Conservation (phyloP, 75 land plant genomes). For the Larix kaempferi region DNA sequence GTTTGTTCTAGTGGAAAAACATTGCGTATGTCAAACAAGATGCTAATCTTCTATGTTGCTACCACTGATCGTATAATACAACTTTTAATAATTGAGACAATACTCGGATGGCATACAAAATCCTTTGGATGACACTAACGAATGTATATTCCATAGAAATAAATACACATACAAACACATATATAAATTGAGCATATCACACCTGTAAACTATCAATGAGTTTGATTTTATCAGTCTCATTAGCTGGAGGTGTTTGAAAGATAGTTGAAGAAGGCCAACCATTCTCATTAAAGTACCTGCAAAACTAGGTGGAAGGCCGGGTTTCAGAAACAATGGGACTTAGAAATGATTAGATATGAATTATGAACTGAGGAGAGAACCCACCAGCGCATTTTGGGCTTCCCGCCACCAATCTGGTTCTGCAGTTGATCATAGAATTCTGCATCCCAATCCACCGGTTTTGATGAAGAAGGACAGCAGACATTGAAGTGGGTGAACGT, state of each 20-base stretch:
- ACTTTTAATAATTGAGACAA: too few species aligned
- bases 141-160: too few species aligned
- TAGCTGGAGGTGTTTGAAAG: constrained; percentile 48
- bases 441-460: constrained; percentile 58
- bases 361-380: background rate
- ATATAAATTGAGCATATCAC: too few species aligned
- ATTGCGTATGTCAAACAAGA: too few species aligned
- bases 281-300: constrained; percentile 85
- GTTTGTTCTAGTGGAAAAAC: too few species aligned
- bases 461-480: constrained; percentile 45
- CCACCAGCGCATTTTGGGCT: constrained; percentile 98
- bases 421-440: constrained; percentile 94
- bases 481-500: constrained; percentile 87
- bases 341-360: background rate
- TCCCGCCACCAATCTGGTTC: constrained; percentile 95
- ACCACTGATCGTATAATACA: too few species aligned
- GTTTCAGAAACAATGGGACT: background rate
- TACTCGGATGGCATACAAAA: too few species aligned
- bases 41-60: too few species aligned
- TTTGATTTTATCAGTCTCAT: constrained; percentile 54
- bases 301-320: background rate
- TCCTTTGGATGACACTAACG: too few species aligned
- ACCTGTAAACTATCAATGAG: constrained; percentile 92
- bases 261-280: constrained; percentile 96
- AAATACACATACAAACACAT: too few species aligned